A percentile compares a stretch with the other conserved stretches of the same genome.
phyloP scores from a whole-genome alignment of 768 basidiomycete species.

The Lentinula raphanica region DNA sequence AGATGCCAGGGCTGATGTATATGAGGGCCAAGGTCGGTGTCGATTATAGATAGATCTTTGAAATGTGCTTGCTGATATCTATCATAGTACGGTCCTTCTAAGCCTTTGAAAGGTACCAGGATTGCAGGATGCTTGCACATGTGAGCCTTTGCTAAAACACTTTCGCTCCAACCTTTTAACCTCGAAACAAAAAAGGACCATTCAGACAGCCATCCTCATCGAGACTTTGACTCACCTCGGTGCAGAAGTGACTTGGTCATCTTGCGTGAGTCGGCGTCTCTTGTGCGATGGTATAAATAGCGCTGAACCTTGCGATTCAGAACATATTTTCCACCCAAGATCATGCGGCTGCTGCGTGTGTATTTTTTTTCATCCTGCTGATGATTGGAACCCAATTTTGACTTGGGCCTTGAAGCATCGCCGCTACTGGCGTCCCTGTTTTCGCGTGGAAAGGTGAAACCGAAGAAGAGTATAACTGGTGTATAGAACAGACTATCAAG shows the following conservation, averaged over 20 bases:
- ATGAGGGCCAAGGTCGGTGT: constrained; percentile 71
- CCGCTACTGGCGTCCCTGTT: constrained; percentile 96
- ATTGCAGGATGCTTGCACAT: constrained; percentile 98
- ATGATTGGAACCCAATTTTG: background rate
- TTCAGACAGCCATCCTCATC: constrained; percentile 97
- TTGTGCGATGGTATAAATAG: background rate
- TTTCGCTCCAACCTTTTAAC: background rate
- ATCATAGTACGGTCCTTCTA: constrained; percentile 61
- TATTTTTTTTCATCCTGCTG: constrained; percentile 11
- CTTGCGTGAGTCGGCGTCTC: constrained; percentile 60
- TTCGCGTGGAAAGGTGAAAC: constrained; percentile 99
- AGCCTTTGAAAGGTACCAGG: constrained; percentile 92
- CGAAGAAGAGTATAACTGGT: constrained; percentile 98
- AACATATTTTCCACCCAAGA: constrained; percentile 99
- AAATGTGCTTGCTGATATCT: constrained; percentile 3
- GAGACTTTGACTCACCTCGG: constrained; percentile 95
- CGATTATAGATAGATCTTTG: constrained; percentile 12
- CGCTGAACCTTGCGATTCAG: constrained; percentile 29
- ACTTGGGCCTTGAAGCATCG: constrained; percentile 55
- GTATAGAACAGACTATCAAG: constrained; percentile 90
- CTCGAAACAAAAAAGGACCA: constrained; percentile 63
- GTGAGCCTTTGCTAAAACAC: constrained; percentile 36
- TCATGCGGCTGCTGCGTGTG: constrained; percentile 95
- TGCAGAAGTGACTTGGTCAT: constrained; percentile 98
- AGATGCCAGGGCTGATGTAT: constrained; percentile 96